Evolutionary conservation across 768 basidiomycete species (phyloP).

Genomic region (Fibroporia radiculosa): DNA sequence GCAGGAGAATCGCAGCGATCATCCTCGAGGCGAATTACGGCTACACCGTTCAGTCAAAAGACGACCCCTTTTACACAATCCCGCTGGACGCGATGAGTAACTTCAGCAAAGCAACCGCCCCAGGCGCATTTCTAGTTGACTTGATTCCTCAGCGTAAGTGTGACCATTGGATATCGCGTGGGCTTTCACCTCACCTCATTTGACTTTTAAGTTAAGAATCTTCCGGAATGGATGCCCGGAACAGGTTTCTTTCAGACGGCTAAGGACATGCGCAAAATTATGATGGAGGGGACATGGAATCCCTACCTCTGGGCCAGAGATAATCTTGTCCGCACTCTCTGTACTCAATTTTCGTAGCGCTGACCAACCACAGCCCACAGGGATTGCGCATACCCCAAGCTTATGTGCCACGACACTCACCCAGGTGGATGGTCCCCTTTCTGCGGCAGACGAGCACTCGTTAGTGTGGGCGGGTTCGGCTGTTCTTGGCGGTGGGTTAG

Average conservation of each 20-base stretch:
- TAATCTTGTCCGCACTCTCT: no score
- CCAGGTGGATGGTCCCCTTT: neutral
- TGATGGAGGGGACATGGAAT: neutral
- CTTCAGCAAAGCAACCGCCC: slow-evolving; percentile 13
- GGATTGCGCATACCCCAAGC: neutral
- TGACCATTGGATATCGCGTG: slow-evolving; percentile 3
- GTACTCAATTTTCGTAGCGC: slow-evolving; percentile 12
- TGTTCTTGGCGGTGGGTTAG: neutral
- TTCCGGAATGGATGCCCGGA: slow-evolving; percentile 37
- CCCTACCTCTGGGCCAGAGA: slow-evolving; percentile 24
- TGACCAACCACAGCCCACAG: neutral
- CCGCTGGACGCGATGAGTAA: slow-evolving; percentile 16
- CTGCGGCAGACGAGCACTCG: neutral
- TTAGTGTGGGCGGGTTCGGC: neutral
- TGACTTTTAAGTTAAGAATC: slow-evolving; percentile 8
- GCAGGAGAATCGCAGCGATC: slow-evolving; percentile 20
- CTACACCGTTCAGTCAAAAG: slow-evolving; percentile 14
- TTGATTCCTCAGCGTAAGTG: slow-evolving; percentile 24
- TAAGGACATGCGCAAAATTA: slow-evolving; percentile 15
- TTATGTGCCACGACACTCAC: neutral
- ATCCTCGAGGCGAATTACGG: slow-evolving; percentile 24
- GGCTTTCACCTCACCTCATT: no score
- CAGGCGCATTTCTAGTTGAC: slow-evolving; percentile 29
- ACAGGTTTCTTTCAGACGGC: slow-evolving; percentile 28
- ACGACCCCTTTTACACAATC: slow-evolving; percentile 12